Evolutionary conservation across 768 basidiomycete species (phyloP).

Genomic region (Tulasnella sp.): DNA sequence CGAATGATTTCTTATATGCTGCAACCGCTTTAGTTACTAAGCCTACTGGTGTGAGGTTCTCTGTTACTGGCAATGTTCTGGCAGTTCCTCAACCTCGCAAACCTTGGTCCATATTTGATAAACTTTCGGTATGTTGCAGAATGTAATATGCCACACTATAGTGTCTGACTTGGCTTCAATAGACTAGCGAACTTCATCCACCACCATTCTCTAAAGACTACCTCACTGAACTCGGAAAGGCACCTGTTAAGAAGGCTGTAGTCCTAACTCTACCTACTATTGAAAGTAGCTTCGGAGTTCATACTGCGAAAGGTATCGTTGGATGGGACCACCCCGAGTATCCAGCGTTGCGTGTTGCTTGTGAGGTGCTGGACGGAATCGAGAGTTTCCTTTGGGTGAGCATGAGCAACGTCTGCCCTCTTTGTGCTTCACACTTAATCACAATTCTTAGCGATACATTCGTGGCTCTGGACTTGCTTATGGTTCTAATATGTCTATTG

Average conservation of each 20-base stretch:
- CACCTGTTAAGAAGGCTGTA: constrained; percentile 61
- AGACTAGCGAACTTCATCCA: constrained; percentile 40
- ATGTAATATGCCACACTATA: neutral
- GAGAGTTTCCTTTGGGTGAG: constrained; percentile 90
- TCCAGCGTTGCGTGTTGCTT: constrained; percentile 71
- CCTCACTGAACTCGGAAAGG: constrained; percentile 59
- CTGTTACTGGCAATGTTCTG: constrained; percentile 79
- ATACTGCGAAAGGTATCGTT: constrained; percentile 63
- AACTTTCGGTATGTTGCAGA: constrained; percentile 39
- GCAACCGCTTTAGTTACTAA: constrained; percentile 47
- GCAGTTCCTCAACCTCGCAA: constrained; percentile 55
- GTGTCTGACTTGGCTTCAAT: neutral
- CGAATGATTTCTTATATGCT: neutral
- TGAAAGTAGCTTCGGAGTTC: constrained; percentile 77
- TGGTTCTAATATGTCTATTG: constrained; percentile 62
- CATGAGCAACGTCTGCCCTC: neutral
- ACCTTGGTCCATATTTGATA: constrained; percentile 56
- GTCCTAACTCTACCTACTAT: constrained; percentile 86
- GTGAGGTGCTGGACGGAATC: constrained; percentile 79
- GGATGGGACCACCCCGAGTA: constrained; percentile 75
- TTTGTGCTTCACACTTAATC: neutral
- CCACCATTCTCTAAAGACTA: constrained; percentile 54
- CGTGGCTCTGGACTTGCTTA: constrained; percentile 93
- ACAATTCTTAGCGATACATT: constrained; percentile 51
- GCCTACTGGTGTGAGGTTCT: constrained; percentile 73